A percentile compares a stretch with the other conserved stretches of the same genome.
Evolutionary conservation across 805 yeast genomes (phyloP).

Genomic region (Starmerella lactis-condensi): DNA sequence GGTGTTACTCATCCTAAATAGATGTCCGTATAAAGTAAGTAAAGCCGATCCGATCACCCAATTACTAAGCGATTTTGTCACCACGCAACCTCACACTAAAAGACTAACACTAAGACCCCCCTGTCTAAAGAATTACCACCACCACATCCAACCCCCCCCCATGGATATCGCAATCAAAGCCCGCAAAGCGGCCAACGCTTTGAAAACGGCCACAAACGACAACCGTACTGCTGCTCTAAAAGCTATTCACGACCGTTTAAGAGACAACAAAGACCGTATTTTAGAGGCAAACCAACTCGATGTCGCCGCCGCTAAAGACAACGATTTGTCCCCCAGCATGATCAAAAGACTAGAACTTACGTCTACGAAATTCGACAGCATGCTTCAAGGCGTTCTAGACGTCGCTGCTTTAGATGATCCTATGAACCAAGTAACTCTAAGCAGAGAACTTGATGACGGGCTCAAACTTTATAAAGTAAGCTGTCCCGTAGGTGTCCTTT

Average conservation of each 20-base stretch:
- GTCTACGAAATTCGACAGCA: constrained; percentile 72
- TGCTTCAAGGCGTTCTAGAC: constrained; percentile 87
- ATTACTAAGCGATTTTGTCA: too few species aligned
- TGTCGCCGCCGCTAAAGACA: constrained; percentile 46
- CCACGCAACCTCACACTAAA: too few species aligned
- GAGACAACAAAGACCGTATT: constrained; percentile 39
- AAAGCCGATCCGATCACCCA: too few species aligned
- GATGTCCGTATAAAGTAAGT: too few species aligned
- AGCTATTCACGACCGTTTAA: constrained; percentile 52
- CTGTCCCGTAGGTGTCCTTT: constrained; percentile 84
- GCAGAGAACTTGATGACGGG: constrained; percentile 77
- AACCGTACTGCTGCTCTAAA: constrained; percentile 56
- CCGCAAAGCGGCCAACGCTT: constrained; percentile 59
- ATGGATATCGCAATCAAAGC: constrained; percentile 57
- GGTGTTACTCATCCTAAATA: too few species aligned
- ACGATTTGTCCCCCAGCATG: constrained; percentile 48
- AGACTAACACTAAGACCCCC: neutral
- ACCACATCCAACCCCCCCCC: too few species aligned
- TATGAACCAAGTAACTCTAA: constrained; percentile 70
- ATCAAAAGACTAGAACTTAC: constrained; percentile 71
- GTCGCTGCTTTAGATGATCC: constrained; percentile 85
- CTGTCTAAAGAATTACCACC: neutral
- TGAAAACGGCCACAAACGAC: constrained; percentile 59
- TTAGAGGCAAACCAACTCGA: constrained; percentile 59
- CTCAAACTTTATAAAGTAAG: constrained; percentile 64